Base-by-base conservation (phyloP, 2,329 filamentous ascomycete genomes). In the Knufia fluminis region DNA sequence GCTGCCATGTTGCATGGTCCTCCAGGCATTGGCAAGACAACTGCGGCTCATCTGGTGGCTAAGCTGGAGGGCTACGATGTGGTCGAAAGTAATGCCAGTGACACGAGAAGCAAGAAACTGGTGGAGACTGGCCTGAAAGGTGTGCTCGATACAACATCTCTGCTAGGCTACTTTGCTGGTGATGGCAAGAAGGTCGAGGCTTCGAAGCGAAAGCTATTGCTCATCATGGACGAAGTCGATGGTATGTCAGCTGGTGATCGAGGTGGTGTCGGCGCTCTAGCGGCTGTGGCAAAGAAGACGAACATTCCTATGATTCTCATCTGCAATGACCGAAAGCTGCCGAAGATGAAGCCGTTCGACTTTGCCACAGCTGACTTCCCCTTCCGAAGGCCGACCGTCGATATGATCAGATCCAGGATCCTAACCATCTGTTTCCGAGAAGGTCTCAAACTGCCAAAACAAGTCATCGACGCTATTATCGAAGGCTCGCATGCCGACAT, bases 151-250 rank as follows among this genome's bases (percentile, higher is more conserved):
- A 97, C 95, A 48, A 97, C 85, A 0, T 97, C 91, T 19, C 73
- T 98, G 10, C 77, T 89, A 50, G 92, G 92, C 1, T 98, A 85
- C 68, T 98, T 97, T 65, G 82, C 89, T 4, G 82, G 81, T 2
- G 86, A 90, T 49, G 85, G 86, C 20, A 86, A 92, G 67, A 78
- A 83, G 50, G 82, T 95, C 2, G 85, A 96, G 39, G 69, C 73
- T 3, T 75, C 75, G 14, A 97, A 92, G 72, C 94, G 94, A 72
- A 96, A 96, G 59, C 81, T 97, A 28, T 87, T 96, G 4, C 72
- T 98, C 43, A 88, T 98, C 68, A 97, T 98, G 92, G 92, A 98
- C 60, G 92, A 98, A 68, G 92, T 98, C 3, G 92, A 98, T 61
- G 92, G 92, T 46, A 97, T 98, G 92, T 97, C 91, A 53, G 90